Evolutionary conservation across 176 grass and related monocot species (phyloP), one percentile per base, ranked within the genome.

Genomic region (Zea luxurians): DNA sequence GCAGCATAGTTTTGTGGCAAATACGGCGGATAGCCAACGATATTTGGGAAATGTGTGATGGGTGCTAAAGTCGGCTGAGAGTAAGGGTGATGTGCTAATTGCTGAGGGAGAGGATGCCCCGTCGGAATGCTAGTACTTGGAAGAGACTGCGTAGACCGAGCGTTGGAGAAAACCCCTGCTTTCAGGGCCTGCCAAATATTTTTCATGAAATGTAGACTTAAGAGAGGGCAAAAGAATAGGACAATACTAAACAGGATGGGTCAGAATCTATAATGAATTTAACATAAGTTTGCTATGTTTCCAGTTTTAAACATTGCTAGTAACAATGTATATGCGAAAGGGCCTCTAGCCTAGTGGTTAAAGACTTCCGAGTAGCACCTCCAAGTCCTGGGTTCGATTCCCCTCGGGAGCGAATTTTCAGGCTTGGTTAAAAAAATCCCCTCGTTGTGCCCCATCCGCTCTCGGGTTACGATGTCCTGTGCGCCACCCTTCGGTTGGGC

Each of bases 51-150:
- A 72, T 86, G 92, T 10, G 83, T 64, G 2, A 98, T 70, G 35
- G 96, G 90, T 27, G 27, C 27, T 77, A 95, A 77, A 50, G 96
- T 88, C 44, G 90, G 96, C 80, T 99, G 96, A 78, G 96, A 82
- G 77, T 96, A 99, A 83, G 91, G 92, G 86, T 98, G 96, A 36
- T 88, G 85, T 27, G 89, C 75, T 78, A 95, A 59, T 85, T 90
- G 92, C 83, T 99, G 96, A 68, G 90, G 90, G 4, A 92, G 92
- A 76, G 83, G 86, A 77, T 88, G 83, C 7, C 79, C 88, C 0
- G 86, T 73, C 0, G 76, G 86, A 75, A 89, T 71, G 61, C 80
- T 92, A 2, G 88, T 82, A 83, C 79, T 89, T 17, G 96, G 71
- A 78, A 92, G 81, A 66, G 79, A 88, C 86, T 92, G 88, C 44